Base-by-base conservation (phyloP, 148 eudicot species). In the Oxyria digyna region DNA sequence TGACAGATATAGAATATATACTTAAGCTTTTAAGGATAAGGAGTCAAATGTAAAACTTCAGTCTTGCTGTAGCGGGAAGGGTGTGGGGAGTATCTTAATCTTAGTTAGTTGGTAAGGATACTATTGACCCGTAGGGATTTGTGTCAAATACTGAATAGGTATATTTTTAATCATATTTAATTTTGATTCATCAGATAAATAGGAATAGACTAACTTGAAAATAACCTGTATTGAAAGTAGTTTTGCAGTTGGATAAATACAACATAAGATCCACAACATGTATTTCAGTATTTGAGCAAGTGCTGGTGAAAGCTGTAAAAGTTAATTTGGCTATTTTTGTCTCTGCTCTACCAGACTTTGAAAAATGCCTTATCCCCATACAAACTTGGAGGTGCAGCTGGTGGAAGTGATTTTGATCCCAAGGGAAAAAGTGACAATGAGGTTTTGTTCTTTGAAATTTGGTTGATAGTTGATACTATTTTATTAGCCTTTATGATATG, bases 331-430 rank as follows among this genome's bases (percentile, higher is more conserved):
- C n/a, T 14, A 14, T 29, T 27, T 13, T 8, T 27, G 9, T 29
- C 20, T 29, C 65, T 59, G 20, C 23, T 50, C 71, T 15, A 73
- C 74, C 87, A 94, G 99, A 90, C 97, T 63, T 73, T 94, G 69
- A 94, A 87, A 79, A 88, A 85, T 82, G 96, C 99, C 50, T 84
- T 91, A 67, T 90, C 99, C 68, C 97, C 99, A 6, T 94, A 86
- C 83, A 87, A 88, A 80, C 89, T 94, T 35, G 99, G 98, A 75
- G 99, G 97, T 26, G 94, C 99, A 46, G 85, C 96, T n/a, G 97
- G 99, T 69, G 99, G 99, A 54, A 88, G 96, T 81, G 99, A 94
- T 84, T 94, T 94, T 81, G 96, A 94, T 84, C 99, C 99, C 37
- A 90, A 85, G 79, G 96, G 99, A 54, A 94, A 90, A 81, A 94